Evolutionary conservation across 371 early-diverging fungal species (phyloP).

Genomic region (Haplosporangium sp.): DNA sequence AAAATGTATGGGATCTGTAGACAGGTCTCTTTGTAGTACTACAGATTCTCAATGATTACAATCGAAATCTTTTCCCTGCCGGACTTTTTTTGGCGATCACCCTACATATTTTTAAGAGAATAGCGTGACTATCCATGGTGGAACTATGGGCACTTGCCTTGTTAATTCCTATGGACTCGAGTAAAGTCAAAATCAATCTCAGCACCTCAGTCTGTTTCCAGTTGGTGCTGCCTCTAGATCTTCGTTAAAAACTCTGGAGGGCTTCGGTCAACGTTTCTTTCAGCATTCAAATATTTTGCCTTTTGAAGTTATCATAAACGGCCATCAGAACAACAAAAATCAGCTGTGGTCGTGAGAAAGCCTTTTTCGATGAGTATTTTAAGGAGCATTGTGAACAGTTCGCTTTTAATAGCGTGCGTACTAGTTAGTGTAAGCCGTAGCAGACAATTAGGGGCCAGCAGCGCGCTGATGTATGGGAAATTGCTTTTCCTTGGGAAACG

Average conservation of each 20-base stretch:
- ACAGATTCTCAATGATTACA: no score
- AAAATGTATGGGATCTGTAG: no score
- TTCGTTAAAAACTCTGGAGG: constrained; percentile 1
- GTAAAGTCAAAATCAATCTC: no score
- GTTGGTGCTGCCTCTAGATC: constrained; percentile 9
- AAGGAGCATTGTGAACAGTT: constrained; percentile 17
- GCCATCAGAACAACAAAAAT: constrained; percentile 14
- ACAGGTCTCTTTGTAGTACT: no score
- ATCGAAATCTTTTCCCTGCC: no score
- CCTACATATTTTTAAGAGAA: no score
- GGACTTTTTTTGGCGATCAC: no score
- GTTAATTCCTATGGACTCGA: no score
- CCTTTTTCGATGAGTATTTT: constrained; percentile 9
- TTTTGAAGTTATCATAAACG: constrained; percentile 10
- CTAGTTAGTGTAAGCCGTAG: constrained; percentile 19
- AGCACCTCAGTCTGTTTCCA: background rate
- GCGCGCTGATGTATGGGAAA: constrained; percentile 18
- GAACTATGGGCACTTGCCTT: no score
- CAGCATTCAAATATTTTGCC: constrained; percentile 4
- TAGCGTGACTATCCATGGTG: no score
- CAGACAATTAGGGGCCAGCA: constrained; percentile 20
- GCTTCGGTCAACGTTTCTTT: background rate
- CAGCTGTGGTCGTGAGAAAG: constrained; percentile 8
- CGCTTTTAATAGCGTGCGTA: constrained; percentile 19
- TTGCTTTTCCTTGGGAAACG: constrained; percentile 15